A percentile compares a stretch with the other conserved stretches of the same genome.
phyloP scores from a whole-genome alignment of 768 basidiomycete species.

The Lentinula sp. region DNA sequence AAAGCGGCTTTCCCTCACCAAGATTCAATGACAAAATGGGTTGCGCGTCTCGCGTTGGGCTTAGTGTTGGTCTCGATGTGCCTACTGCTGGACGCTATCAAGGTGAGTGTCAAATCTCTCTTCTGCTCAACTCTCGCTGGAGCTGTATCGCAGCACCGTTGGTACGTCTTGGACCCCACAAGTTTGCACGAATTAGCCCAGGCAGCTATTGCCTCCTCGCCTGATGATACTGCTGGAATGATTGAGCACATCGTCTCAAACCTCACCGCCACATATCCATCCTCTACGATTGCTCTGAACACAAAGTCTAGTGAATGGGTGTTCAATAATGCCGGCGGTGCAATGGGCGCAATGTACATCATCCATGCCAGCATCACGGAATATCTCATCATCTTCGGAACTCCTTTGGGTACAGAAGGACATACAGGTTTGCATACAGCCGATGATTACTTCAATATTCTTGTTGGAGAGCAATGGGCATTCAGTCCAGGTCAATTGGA shows the following conservation, averaged over 20 bases:
- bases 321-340: constrained; percentile 95
- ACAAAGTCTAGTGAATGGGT: constrained; percentile 78
- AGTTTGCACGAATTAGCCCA: constrained; percentile 68
- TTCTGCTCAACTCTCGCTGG: too few species aligned
- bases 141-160: constrained; percentile 51
- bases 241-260: constrained; percentile 78
- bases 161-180: constrained; percentile 80
- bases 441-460: constrained; percentile 97
- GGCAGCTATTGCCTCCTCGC: constrained; percentile 62
- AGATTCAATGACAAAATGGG: constrained; percentile 21
- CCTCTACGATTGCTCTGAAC: constrained; percentile 48
- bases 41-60: constrained; percentile 25
- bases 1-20: not conserved
- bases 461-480: constrained; percentile 93
- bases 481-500: constrained; percentile 76
- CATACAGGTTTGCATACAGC: constrained; percentile 92
- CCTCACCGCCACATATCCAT: constrained; percentile 68
- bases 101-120: constrained; percentile 29
- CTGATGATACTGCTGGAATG: constrained; percentile 63
- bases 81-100: constrained; percentile 55
- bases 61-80: constrained; percentile 32
- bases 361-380: constrained; percentile 97
- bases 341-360: constrained; percentile 98
- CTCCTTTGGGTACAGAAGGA: constrained; percentile 94
- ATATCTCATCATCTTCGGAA: constrained; percentile 94